Conservation (phyloP, 139 green algal species). For the Haematococcus sp. region DNA sequence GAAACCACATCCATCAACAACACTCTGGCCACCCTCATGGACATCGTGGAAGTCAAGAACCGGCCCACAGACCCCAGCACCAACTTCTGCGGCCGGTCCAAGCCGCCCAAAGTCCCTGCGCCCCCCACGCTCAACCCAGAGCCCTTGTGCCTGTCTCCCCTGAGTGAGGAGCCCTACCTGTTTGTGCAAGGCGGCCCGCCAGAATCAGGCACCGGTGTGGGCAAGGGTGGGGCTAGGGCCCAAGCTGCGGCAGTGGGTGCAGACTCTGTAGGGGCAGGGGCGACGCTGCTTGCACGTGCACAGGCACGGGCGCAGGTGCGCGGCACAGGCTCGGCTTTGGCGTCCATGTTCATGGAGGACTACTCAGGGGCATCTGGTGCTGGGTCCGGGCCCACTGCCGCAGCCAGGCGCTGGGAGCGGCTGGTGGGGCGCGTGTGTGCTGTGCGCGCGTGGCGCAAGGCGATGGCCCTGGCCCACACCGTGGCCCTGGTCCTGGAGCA, state of each 20-base stretch:
- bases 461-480: no score
- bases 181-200: slow-evolving; percentile 26
- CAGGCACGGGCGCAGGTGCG: no score
- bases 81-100: background rate
- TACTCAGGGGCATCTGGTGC: no score
- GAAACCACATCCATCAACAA: slow-evolving; percentile 19
- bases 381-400: no score
- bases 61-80: background rate
- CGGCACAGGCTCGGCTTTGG: no score
- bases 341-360: no score
- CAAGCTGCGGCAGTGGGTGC: background rate
- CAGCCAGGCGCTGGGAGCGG: slow-evolving; percentile 21
- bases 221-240: background rate
- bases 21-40: background rate
- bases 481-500: no score
- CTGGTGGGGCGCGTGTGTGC: slow-evolving; percentile 29
- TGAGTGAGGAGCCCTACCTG: slow-evolving; percentile 38
- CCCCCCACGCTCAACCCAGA: slow-evolving; percentile 35
- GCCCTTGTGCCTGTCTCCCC: slow-evolving; percentile 38
- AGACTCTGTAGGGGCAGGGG: background rate
- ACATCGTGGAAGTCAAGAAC: background rate
- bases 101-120: slow-evolving; percentile 14
- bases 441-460: slow-evolving; percentile 21
- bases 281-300: background rate
- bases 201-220: background rate